A percentile compares a stretch with the other conserved stretches of the same genome.
Evolutionary conservation across 176 grass and related monocot genomes (phyloP).

Genomic region (Thinopyrum elongatum): DNA sequence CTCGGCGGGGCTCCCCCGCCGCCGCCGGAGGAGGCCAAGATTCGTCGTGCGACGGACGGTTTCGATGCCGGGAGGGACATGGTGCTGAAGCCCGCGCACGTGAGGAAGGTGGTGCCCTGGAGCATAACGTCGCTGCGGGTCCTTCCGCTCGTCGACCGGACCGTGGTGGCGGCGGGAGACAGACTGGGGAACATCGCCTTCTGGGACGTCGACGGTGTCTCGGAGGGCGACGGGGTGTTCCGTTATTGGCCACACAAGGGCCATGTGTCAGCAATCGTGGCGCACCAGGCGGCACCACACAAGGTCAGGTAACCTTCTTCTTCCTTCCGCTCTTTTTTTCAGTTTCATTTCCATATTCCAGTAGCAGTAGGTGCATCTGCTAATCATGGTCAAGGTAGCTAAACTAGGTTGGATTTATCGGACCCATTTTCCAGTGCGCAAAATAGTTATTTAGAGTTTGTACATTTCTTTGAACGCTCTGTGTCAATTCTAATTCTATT

Average conservation of each 20-base stretch:
- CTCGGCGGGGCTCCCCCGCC: constrained; percentile 20
- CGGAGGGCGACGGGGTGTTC: constrained; percentile 32
- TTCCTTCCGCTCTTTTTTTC: neutral
- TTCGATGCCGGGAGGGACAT: constrained; percentile 37
- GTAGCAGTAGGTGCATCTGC: neutral
- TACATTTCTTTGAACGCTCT: neutral
- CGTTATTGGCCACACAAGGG: constrained; percentile 53
- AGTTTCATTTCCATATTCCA: no score
- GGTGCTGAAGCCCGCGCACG: constrained; percentile 41
- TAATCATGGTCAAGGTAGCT: neutral
- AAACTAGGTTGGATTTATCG: neutral
- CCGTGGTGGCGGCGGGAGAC: constrained; percentile 52
- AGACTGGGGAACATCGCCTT: constrained; percentile 56
- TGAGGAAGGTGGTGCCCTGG: constrained; percentile 36
- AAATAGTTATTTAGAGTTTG: neutral
- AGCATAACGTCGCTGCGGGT: constrained; percentile 50
- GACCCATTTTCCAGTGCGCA: neutral
- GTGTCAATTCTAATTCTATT: neutral
- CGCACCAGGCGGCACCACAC: constrained; percentile 34
- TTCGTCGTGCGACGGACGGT: neutral
- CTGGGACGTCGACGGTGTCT: constrained; percentile 60
- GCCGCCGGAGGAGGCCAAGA: neutral
- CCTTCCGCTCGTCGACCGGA: constrained; percentile 52
- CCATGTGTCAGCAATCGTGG: constrained; percentile 47
- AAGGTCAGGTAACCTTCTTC: constrained; percentile 60